Evolutionary conservation across 148 eudicot genomes (phyloP).

Genomic region (Chenopodium berlandieri): DNA sequence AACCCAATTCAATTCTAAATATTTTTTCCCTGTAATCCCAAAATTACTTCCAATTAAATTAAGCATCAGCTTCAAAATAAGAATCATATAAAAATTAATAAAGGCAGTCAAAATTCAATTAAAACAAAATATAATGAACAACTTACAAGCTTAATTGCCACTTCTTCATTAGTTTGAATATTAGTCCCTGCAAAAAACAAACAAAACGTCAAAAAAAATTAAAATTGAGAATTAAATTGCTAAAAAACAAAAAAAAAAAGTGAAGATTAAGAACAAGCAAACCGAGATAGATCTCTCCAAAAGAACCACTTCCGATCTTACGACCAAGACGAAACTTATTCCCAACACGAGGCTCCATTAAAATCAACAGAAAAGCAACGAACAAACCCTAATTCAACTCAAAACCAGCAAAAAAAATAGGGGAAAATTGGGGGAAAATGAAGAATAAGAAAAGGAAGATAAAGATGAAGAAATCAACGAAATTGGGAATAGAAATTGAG

Average conservation of each 20-base stretch:
- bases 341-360: slow-evolving; percentile 76
- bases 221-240: background rate
- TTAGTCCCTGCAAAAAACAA: slow-evolving; percentile 21
- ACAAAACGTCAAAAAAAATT: slow-evolving; percentile 6
- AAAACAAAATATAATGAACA: background rate
- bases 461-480: background rate
- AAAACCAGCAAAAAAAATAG: background rate
- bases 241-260: background rate
- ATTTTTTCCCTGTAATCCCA: background rate
- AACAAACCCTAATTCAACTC: background rate
- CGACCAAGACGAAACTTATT: slow-evolving; percentile 71
- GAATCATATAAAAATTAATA: background rate
- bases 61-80: background rate
- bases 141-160: slow-evolving; percentile 33
- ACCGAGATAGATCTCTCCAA: slow-evolving; percentile 89
- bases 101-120: background rate
- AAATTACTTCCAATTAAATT: background rate
- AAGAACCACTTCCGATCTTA: slow-evolving; percentile 79
- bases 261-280: background rate
- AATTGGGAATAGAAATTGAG: slow-evolving; percentile 2
- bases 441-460: too few species aligned
- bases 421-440: background rate
- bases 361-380: slow-evolving; percentile 6
- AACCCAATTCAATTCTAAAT: background rate
- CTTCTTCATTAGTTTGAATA: slow-evolving; percentile 31